phyloP scores from a whole-genome alignment of 305 asterid genomes.

The Solanum chacoense region DNA sequence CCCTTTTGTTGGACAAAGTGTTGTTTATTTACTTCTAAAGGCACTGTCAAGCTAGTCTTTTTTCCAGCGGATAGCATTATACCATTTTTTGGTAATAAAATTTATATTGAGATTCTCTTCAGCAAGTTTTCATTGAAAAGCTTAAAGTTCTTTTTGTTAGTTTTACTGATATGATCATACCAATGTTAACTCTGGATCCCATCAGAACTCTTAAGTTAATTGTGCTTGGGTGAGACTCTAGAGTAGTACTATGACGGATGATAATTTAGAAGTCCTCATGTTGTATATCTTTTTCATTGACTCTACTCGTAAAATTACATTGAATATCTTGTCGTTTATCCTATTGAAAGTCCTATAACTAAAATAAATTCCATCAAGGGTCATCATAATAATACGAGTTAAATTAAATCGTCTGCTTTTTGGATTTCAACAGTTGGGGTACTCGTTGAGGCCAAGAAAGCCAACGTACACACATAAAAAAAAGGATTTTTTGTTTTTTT shows the following conservation, averaged over 20 bases:
- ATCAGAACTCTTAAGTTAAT: background rate
- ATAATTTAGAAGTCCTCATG: background rate
- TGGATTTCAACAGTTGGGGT: background rate
- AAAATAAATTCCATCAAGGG: background rate
- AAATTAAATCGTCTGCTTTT: background rate
- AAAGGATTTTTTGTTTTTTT: background rate
- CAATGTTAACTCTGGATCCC: background rate
- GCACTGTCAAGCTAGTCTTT: background rate
- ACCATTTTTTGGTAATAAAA: slow-evolving; percentile 1
- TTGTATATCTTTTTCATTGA: background rate
- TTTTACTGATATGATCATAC: background rate
- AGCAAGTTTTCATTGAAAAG: background rate
- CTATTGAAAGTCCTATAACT: background rate
- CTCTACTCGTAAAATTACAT: no score
- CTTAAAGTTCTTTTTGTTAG: no score
- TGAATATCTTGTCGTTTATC: background rate
- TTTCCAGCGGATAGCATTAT: background rate
- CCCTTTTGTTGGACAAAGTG: slow-evolving; percentile 15
- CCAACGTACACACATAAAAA: background rate
- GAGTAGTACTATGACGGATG: background rate
- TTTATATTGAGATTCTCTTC: background rate
- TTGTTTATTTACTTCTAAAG: background rate
- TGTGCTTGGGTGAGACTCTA: background rate
- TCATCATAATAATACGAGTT: background rate
- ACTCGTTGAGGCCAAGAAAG: background rate